Evolutionary conservation across 2,329 filamentous ascomycete species (phyloP), one percentile per base, ranked within the genome.

Genomic region (Penicillium paneum): DNA sequence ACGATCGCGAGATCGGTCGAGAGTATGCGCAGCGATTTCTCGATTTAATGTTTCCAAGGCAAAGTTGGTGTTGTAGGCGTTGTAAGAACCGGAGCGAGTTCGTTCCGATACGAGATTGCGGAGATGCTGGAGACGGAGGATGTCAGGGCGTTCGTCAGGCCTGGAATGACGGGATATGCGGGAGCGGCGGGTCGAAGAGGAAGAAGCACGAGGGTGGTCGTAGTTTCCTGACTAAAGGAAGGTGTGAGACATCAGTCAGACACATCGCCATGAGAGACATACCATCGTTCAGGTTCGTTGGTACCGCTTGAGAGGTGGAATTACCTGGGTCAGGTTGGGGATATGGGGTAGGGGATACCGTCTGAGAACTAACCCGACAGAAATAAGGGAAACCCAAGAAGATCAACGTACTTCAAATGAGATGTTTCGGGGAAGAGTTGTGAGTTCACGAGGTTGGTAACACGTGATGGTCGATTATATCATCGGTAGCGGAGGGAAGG

Each of bases 131-230:
- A 74, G 58, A 39, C 67, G 63, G 31, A 67, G 60, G 34, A 58
- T 57, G 49, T 64, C 64, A 50, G 64, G 61, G 28, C 66, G 63
- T 55, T 68, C 62, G 50, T 63, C 58, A 40, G 62, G 38, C 21
- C 60, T 57, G 40, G 34, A 39, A 8, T 52, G 15, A 44, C 64
- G 64, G 56, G 67, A 55, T 31, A 61, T 52, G 52, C 67, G 21
- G 21, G 21, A 24, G 21, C 21, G 66, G 36, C 64, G 68, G 19
- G 56, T 56, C 39, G 72, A 73, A 52, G 73, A 73, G 47, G 73
- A 57, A 51, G 71, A 73, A 49, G 72, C 73, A 49, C 71, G 71
- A 49, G 74, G 73, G 56, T 72, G 69, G 62, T 75, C 73, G 67
- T 75, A 72, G 54, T 74, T 76, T 47, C 71, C 72, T 54, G 76